phyloP scores from a whole-genome alignment of 768 basidiomycete species.

The Naganishia randhawae region DNA sequence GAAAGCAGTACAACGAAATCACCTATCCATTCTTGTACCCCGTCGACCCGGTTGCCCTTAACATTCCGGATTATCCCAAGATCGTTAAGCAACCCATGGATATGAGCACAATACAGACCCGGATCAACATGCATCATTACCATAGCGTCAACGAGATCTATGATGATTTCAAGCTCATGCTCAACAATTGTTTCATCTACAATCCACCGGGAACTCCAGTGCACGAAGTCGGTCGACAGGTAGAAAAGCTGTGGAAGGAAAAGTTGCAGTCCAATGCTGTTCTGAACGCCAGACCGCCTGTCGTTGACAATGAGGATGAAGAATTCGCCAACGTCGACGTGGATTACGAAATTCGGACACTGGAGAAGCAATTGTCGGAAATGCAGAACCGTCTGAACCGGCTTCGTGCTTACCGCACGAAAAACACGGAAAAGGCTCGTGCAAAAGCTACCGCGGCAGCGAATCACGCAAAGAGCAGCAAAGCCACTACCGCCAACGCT shows the following conservation, averaged over 20 bases:
- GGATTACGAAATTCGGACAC: slow-evolving; percentile 58
- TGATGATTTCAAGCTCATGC: slow-evolving; percentile 89
- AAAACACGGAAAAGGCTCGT: slow-evolving; percentile 20
- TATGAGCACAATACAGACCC: slow-evolving; percentile 77
- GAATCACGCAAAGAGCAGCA: slow-evolving; percentile 29
- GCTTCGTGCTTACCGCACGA: slow-evolving; percentile 17
- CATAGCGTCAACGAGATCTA: slow-evolving; percentile 73
- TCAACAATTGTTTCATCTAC: slow-evolving; percentile 86
- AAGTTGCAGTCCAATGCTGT: slow-evolving; percentile 67
- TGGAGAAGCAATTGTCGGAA: slow-evolving; percentile 4
- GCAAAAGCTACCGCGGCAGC: slow-evolving; percentile 15
- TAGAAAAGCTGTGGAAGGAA: slow-evolving; percentile 85
- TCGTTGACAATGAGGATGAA: slow-evolving; percentile 64
- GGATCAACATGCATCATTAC: slow-evolving; percentile 75
- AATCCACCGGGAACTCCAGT: slow-evolving; percentile 85
- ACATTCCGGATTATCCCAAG: slow-evolving; percentile 78
- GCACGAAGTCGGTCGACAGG: slow-evolving; percentile 74
- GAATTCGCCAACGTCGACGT: slow-evolving; percentile 63
- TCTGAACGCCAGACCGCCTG: not conserved
- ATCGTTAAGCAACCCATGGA: slow-evolving; percentile 96
- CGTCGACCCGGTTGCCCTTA: slow-evolving; percentile 75
- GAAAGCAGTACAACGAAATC: slow-evolving; percentile 66
- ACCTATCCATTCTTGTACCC: slow-evolving; percentile 89
- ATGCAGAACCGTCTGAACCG: slow-evolving; percentile 2
- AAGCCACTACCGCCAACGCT: slow-evolving; percentile 25